Evolutionary conservation across 1,284 basidiomycete species (phyloP).

Genomic region (Leccinum pachyderme): DNA sequence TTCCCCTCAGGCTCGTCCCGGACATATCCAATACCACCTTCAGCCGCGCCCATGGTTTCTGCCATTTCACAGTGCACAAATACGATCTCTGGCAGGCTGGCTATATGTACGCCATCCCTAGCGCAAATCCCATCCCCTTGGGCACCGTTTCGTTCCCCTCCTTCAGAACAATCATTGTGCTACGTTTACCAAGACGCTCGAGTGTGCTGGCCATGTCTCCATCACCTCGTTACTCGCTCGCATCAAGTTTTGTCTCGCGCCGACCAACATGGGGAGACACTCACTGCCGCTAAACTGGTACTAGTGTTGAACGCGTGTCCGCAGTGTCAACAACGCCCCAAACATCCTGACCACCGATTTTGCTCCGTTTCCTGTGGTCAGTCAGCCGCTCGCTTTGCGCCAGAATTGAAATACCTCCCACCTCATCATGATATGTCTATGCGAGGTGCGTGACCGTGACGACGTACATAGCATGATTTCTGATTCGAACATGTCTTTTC

Average conservation of each 20-base stretch:
- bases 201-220: not conserved
- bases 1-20: no score
- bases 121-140: not conserved
- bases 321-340: conserved; percentile 17
- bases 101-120: not conserved
- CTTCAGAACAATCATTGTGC: not conserved
- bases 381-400: conserved; percentile 17
- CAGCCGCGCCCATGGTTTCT: not conserved
- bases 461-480: no score
- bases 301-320: conserved; percentile 12
- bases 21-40: conserved; percentile 7
- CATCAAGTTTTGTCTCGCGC: not conserved
- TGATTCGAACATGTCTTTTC: not conserved
- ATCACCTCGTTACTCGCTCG: not conserved
- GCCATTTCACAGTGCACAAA: not conserved
- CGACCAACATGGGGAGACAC: not conserved
- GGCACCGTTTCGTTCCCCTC: not conserved
- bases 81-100: not conserved
- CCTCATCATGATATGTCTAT: conserved; percentile 10
- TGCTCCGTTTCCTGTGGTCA: conserved; percentile 18
- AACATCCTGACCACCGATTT: conserved; percentile 19
- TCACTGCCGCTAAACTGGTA: not conserved
- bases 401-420: conserved; percentile 14
- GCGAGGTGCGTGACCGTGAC: conserved; percentile 10
- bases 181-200: not conserved